Percentiles rank a stretch among this genome's conserved stretches.
Evolutionary conservation across 2,329 filamentous ascomycete genomes (phyloP).

Genomic region (Botryotinia calthae): DNA sequence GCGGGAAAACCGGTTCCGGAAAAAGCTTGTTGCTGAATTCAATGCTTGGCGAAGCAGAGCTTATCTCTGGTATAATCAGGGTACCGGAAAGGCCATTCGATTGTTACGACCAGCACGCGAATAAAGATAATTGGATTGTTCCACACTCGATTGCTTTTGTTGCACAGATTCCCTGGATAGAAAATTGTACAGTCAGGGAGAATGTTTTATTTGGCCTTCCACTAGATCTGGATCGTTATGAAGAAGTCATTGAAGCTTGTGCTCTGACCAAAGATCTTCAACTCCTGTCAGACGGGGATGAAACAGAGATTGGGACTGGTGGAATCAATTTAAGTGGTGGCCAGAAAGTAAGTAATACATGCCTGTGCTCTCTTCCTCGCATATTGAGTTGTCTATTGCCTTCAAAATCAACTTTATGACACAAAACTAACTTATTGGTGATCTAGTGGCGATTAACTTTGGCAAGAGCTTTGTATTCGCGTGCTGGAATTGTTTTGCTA

Average conservation of each 20-base stretch:
- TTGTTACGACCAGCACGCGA: slow-evolving; percentile 59
- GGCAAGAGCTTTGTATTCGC: slow-evolving; percentile 73
- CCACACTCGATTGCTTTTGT: slow-evolving; percentile 68
- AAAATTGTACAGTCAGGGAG: slow-evolving; percentile 71
- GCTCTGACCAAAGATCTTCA: slow-evolving; percentile 71
- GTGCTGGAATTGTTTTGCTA: slow-evolving; percentile 71
- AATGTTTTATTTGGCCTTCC: slow-evolving; percentile 77
- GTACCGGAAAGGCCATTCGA: slow-evolving; percentile 47
- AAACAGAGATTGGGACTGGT: slow-evolving; percentile 77
- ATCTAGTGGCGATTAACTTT: slow-evolving; percentile 67
- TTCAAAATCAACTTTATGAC: not conserved
- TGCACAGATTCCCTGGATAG: slow-evolving; percentile 79
- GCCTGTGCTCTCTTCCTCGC: not conserved
- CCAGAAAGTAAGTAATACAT: slow-evolving; percentile 44
- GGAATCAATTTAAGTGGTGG: slow-evolving; percentile 81
- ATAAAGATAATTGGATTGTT: slow-evolving; percentile 62
- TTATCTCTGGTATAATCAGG: slow-evolving; percentile 60
- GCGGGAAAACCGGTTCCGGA: slow-evolving; percentile 72
- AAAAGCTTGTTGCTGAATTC: slow-evolving; percentile 72
- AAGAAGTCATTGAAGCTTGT: slow-evolving; percentile 65
- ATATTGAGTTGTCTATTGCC: not conserved
- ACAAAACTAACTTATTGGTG: slow-evolving; percentile 41
- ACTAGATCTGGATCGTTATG: slow-evolving; percentile 62
- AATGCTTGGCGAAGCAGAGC: slow-evolving; percentile 71
- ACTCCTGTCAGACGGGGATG: slow-evolving; percentile 70